Percentiles rank a stretch among this genome's conserved stretches.
Conservation (phyloP, 1,284 basidiomycete species). For the Malassezia sp. region DNA sequence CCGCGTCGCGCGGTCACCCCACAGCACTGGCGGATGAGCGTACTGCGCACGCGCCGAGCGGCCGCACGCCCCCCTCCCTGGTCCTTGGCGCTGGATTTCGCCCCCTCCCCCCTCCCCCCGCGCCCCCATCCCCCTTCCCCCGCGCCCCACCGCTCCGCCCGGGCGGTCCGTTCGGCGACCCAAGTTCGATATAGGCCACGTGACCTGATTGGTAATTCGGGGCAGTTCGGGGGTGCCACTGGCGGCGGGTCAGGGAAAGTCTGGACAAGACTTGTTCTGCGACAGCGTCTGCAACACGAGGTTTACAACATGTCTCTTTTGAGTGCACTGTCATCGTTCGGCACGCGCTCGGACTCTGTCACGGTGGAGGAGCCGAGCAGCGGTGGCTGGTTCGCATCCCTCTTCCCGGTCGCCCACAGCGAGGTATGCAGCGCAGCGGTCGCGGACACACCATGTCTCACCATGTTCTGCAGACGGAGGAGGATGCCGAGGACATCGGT, state of each 20-base stretch:
- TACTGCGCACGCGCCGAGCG: too few relatives aligned
- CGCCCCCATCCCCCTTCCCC: too few relatives aligned
- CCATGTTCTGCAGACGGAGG: slow-evolving; percentile 2
- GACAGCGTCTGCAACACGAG: slow-evolving; percentile 2
- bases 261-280: slow-evolving; percentile 1
- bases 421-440: slow-evolving; percentile 13
- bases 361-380: neutral
- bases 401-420: slow-evolving; percentile 30
- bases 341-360: neutral
- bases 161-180: too few relatives aligned
- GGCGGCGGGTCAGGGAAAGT: neutral
- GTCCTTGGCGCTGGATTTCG: too few relatives aligned
- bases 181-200: slow-evolving; percentile 6
- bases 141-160: too few relatives aligned
- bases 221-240: slow-evolving; percentile 12
- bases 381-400: slow-evolving; percentile 26
- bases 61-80: too few relatives aligned
- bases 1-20: too few relatives aligned
- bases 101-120: too few relatives aligned
- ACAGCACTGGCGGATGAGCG: too few relatives aligned
- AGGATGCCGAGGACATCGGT: slow-evolving; percentile 12
- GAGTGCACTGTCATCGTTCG: slow-evolving; percentile 8
- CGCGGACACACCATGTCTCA: too few relatives aligned
- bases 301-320: slow-evolving; percentile 14
- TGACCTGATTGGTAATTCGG: slow-evolving; percentile 17